Evolutionary conservation across 768 basidiomycete genomes (phyloP).

Genomic region (Polyporus arcularius): DNA sequence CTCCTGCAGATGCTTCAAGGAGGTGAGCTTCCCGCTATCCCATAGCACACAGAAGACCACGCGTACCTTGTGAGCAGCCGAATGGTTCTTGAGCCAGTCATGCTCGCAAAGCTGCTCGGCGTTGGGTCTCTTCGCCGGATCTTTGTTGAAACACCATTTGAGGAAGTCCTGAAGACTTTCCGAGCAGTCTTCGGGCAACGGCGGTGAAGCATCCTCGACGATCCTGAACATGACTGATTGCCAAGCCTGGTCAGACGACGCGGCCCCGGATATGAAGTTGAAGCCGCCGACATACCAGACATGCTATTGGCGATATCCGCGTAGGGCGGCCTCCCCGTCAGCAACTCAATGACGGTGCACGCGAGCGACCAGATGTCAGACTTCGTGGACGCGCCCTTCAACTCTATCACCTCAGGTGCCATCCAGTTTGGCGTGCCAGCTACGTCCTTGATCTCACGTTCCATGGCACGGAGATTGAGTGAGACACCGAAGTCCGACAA

Average conservation of each 20-base stretch:
- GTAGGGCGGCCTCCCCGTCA: slow-evolving; percentile 92
- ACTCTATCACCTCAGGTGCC: slow-evolving; percentile 97
- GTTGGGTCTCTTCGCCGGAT: slow-evolving; percentile 78
- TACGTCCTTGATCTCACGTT: slow-evolving; percentile 79
- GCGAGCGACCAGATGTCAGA: slow-evolving; percentile 96
- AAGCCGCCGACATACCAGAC: slow-evolving; percentile 59
- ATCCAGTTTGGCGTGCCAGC: slow-evolving; percentile 99
- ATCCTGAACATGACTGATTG: slow-evolving; percentile 91
- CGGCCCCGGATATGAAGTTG: neutral
- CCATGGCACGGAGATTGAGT: slow-evolving; percentile 90
- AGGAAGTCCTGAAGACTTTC: slow-evolving; percentile 80
- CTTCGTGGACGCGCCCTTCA: slow-evolving; percentile 91
- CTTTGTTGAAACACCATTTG: slow-evolving; percentile 86
- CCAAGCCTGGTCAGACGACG: neutral
- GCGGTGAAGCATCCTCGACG: slow-evolving; percentile 90
- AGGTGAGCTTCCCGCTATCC: neutral
- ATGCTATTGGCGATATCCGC: slow-evolving; percentile 86
- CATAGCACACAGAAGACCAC: neutral
- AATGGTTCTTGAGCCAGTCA: slow-evolving; percentile 83
- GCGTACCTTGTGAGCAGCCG: slow-evolving; percentile 73
- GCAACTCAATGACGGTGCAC: slow-evolving; percentile 91
- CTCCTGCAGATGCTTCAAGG: slow-evolving; percentile 45
- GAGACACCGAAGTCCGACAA: slow-evolving; percentile 98
- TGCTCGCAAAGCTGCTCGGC: slow-evolving; percentile 89
- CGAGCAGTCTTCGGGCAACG: slow-evolving; percentile 80